A percentile compares a stretch with the other conserved stretches of the same genome.
These are phyloP conservation scores for Trypanosoma lewisi DNA, from an alignment of 208 protist species.

Conservation along the genomic window DNA sequence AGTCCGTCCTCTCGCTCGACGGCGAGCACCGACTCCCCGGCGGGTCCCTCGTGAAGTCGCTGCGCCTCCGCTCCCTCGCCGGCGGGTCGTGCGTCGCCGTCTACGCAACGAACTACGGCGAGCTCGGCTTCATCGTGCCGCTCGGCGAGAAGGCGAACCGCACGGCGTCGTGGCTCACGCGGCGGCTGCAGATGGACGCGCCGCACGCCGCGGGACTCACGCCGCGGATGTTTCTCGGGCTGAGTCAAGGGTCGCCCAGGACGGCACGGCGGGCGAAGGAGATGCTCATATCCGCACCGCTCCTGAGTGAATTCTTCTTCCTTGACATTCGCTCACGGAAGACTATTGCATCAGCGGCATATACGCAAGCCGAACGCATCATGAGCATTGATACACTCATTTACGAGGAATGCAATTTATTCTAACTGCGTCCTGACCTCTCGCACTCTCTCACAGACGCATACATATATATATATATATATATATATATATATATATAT, in stretches of 20 bases:
- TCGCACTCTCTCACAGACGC: neutral
- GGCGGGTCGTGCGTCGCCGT: constrained; percentile 39
- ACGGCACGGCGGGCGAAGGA: constrained; percentile 51
- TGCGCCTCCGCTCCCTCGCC: constrained; percentile 51
- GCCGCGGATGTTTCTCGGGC: constrained; percentile 73
- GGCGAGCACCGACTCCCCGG: constrained; percentile 77
- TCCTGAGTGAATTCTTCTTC: constrained; percentile 51
- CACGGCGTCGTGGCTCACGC: constrained; percentile 60
- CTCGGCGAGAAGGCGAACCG: constrained; percentile 72
- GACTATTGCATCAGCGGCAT: constrained; percentile 49
- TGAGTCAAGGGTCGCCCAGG: constrained; percentile 55
- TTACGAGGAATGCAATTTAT: constrained; percentile 37
- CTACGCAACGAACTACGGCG: constrained; percentile 82
- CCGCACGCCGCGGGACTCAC: constrained; percentile 64
- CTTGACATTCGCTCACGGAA: constrained; percentile 65
- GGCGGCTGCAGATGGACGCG: constrained; percentile 62
- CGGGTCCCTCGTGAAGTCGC: constrained; percentile 52
- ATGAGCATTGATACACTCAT: constrained; percentile 61
- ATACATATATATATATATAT: neutral
- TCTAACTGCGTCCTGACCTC: constrained; percentile 24
- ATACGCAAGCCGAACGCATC: constrained; percentile 74
- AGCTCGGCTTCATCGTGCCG: constrained; percentile 75
- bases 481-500: no score
- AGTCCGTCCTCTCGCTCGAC: constrained; percentile 68
- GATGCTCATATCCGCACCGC: constrained; percentile 54